These are phyloP conservation scores for Apiotrichum domesticum DNA, from an alignment of 1,284 basidiomycete genomes.

Conservation along the genomic window DNA sequence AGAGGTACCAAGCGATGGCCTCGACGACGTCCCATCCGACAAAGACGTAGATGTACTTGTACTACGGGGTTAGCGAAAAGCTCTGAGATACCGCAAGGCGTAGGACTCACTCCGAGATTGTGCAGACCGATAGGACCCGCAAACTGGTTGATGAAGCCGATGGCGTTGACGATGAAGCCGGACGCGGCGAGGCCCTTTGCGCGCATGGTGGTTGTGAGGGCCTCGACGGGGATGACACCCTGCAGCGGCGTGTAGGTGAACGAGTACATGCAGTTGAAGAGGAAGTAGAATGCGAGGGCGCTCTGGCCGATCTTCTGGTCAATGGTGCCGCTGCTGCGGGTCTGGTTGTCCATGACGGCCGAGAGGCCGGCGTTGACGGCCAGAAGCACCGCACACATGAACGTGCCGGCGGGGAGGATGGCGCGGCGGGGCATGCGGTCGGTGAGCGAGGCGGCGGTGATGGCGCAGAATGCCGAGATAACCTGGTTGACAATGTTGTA, in stretches of 20 bases:
- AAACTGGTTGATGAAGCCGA: constrained; percentile 4
- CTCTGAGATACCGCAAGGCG: too few species aligned
- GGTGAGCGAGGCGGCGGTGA: constrained; percentile 21
- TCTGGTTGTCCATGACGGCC: not conserved
- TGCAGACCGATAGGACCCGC: constrained; percentile 49
- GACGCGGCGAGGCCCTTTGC: constrained; percentile 60
- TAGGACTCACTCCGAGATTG: constrained; percentile 37
- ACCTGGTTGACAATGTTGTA: constrained; percentile 54
- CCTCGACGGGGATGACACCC: constrained; percentile 56
- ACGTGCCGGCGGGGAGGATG: not conserved
- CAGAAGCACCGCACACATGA: not conserved
- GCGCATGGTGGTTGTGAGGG: constrained; percentile 54
- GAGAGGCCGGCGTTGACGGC: constrained; percentile 1
- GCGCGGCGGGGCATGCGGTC: constrained; percentile 12
- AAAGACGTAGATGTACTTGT: constrained; percentile 26
- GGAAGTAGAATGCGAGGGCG: constrained; percentile 1
- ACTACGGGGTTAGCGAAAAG: not conserved
- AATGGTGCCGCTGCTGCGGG: constrained; percentile 32
- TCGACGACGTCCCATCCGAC: constrained; percentile 42
- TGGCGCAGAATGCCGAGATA: constrained; percentile 52
- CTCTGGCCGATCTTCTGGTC: not conserved
- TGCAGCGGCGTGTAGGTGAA: constrained; percentile 44
- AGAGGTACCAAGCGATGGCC: constrained; percentile 41
- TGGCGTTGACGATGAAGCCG: constrained; percentile 50
- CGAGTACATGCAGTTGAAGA: constrained; percentile 3